Percentiles rank a stretch among this genome's conserved stretches.
Conservation (phyloP, 164 flowering plant species). For the Echeveria elegans region DNA sequence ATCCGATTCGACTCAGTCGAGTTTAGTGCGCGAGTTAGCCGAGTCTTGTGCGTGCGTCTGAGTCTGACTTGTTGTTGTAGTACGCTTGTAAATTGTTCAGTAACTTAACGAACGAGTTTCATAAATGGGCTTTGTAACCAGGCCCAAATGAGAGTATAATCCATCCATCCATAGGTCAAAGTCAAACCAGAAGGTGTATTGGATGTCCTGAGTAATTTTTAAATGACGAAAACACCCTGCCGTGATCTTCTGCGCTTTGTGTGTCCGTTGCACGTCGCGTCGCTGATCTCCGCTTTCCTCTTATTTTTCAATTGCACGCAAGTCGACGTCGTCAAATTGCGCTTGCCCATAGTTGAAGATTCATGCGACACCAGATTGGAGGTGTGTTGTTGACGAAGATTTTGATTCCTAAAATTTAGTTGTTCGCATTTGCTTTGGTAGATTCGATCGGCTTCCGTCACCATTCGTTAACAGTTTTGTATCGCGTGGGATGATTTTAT, state of each 20-base stretch:
- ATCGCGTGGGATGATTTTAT: background rate
- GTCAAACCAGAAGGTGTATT: background rate
- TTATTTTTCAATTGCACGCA: background rate
- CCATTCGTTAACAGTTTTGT: background rate
- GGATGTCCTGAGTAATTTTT: background rate
- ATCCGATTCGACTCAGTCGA: background rate
- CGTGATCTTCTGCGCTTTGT: background rate
- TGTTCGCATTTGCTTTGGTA: background rate
- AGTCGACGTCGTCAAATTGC: background rate
- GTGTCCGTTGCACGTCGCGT: constrained; percentile 1
- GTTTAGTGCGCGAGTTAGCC: background rate
- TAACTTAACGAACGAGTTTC: too few relatives aligned
- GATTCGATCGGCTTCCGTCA: background rate
- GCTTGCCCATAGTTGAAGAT: background rate
- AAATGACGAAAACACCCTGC: background rate
- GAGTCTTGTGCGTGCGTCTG: too few relatives aligned
- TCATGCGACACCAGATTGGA: background rate
- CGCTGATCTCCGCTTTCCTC: background rate
- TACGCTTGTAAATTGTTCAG: too few relatives aligned
- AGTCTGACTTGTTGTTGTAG: too few relatives aligned
- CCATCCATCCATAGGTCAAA: background rate
- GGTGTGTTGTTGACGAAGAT: background rate
- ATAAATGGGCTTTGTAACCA: too few relatives aligned
- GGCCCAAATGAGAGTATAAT: too few relatives aligned
- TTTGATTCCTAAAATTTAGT: background rate